These are phyloP conservation scores for Leishmania gerbilli DNA, from an alignment of 208 protist genomes.

Conservation along the genomic window DNA sequence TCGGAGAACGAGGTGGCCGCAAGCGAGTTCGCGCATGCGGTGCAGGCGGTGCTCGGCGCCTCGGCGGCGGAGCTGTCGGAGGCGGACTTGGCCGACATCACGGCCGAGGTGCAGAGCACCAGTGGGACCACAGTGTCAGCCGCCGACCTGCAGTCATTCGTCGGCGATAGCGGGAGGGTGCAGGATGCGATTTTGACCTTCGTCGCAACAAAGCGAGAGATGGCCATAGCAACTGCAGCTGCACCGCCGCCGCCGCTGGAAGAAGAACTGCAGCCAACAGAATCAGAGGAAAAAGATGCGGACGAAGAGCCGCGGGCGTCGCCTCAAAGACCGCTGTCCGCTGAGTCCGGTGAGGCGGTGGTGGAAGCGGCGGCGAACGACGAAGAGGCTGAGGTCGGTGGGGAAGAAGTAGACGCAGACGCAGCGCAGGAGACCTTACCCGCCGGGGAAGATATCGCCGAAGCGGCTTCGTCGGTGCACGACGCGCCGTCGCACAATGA, in stretches of 20 bases:
- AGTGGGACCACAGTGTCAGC: slow-evolving; percentile 45
- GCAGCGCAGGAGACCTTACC: not conserved
- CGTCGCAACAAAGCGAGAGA: slow-evolving; percentile 5
- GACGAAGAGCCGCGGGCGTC: slow-evolving; percentile 1
- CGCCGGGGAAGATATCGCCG: not conserved
- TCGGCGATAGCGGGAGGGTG: slow-evolving; percentile 49
- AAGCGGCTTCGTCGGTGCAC: not conserved
- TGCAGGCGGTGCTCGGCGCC: slow-evolving; percentile 22
- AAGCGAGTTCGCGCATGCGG: slow-evolving; percentile 48
- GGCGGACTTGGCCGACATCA: slow-evolving; percentile 36
- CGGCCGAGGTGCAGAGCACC: slow-evolving; percentile 33
- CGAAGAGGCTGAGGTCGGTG: not conserved
- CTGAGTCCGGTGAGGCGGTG: not conserved
- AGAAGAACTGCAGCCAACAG: not conserved
- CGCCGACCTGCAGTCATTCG: slow-evolving; percentile 60
- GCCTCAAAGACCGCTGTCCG: not conserved
- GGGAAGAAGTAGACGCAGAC: not conserved
- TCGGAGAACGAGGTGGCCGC: slow-evolving; percentile 69
- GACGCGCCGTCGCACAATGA: not conserved
- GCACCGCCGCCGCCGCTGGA: not conserved
- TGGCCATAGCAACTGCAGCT: not conserved
- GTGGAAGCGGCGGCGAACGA: slow-evolving; percentile 7
- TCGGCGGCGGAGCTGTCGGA: slow-evolving; percentile 11
- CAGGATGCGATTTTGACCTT: slow-evolving; percentile 26
- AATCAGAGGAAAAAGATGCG: slow-evolving; percentile 7